Evolutionary conservation across 441 rosid genomes (phyloP).

Genomic region (Pelargonium cotyledonis): DNA sequence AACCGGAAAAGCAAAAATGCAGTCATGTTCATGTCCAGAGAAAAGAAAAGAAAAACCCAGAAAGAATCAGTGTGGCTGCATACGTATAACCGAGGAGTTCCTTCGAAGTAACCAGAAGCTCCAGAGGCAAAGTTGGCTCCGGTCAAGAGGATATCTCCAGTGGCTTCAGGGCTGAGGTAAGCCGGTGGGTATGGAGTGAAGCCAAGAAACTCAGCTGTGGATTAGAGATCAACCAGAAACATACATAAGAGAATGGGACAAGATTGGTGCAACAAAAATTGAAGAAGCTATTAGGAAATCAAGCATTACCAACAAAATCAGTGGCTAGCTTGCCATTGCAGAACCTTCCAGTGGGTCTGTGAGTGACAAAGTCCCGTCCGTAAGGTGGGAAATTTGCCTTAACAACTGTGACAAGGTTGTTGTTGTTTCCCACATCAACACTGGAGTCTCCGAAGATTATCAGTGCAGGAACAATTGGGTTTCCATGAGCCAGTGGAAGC

Average conservation of each 20-base stretch:
- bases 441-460: constrained; percentile 88
- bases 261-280: too few species aligned
- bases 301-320: constrained; percentile 65
- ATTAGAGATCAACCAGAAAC: constrained; percentile 13
- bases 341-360: constrained; percentile 83
- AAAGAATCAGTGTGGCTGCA: constrained; percentile 10
- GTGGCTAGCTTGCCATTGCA: constrained; percentile 84
- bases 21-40: constrained; percentile 13
- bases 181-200: constrained; percentile 80
- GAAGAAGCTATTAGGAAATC: background rate
- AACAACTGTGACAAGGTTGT: constrained; percentile 50
- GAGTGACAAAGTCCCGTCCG: constrained; percentile 78
- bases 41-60: background rate
- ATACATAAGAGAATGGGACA: background rate
- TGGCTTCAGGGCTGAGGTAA: constrained; percentile 67
- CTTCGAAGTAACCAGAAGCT: constrained; percentile 72
- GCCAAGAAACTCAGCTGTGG: constrained; percentile 82
- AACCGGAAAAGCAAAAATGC: constrained; percentile 12
- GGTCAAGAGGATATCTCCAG: constrained; percentile 41
- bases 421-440: constrained; percentile 88
- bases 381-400: constrained; percentile 91
- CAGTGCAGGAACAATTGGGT: constrained; percentile 72
- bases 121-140: constrained; percentile 95
- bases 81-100: constrained; percentile 69
- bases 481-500: constrained; percentile 28